phyloP scores from a whole-genome alignment of 371 early-diverging fungal species.

The Batkoa obscura region DNA sequence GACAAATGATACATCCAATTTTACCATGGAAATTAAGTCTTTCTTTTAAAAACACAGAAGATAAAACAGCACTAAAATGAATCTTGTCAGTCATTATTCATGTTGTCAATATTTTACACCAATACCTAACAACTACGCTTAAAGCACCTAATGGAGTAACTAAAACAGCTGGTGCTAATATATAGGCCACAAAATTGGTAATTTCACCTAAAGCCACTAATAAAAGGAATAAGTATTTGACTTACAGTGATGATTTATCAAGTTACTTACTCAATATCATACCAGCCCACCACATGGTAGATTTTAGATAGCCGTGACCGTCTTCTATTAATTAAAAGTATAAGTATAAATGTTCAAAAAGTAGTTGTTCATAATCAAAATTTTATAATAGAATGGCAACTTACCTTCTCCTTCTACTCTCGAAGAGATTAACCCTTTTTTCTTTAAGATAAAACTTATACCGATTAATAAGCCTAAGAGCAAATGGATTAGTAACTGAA shows the following conservation, averaged over 20 bases:
- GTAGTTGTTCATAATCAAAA: constrained; percentile 11
- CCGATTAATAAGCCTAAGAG: constrained; percentile 68
- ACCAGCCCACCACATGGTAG: constrained; percentile 86
- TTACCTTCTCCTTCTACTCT: constrained; percentile 25
- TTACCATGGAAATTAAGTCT: constrained; percentile 62
- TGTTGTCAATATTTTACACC: not conserved
- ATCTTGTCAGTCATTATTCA: not conserved
- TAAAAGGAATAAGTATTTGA: not conserved
- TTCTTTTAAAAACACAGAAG: constrained; percentile 79
- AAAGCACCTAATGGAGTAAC: constrained; percentile 93
- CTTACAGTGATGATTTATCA: not conserved
- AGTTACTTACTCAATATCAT: constrained; percentile 46
- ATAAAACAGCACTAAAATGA: constrained; percentile 63
- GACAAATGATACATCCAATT: constrained; percentile 76
- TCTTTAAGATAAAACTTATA: constrained; percentile 77
- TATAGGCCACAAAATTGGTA: constrained; percentile 86
- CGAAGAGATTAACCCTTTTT: constrained; percentile 70
- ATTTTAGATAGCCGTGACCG: constrained; percentile 65
- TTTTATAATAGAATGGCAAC: constrained; percentile 1
- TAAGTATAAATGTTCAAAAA: too few relatives aligned
- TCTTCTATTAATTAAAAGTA: constrained; percentile 58
- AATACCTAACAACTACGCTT: constrained; percentile 53
- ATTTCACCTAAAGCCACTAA: constrained; percentile 67
- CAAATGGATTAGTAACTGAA: not conserved
- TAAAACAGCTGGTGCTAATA: constrained; percentile 83